Conservation (phyloP, 1,284 basidiomycete genomes). For the Leccinum huronense region DNA sequence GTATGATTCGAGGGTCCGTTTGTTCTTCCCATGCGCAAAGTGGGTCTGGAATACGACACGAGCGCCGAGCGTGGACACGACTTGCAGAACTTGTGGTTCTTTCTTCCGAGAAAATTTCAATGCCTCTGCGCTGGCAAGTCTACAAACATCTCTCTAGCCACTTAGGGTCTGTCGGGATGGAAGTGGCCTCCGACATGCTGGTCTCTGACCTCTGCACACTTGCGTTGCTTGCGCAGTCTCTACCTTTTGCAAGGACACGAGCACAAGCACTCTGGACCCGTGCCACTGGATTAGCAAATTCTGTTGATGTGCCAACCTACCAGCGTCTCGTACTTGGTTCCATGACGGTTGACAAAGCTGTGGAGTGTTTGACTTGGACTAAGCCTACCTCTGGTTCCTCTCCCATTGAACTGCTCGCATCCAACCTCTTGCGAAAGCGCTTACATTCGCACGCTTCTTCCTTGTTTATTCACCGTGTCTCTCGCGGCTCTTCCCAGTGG, state of each 20-base stretch:
- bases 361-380: constrained; percentile 36
- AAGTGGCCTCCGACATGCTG: constrained; percentile 24
- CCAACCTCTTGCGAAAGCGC: constrained; percentile 47
- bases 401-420: constrained; percentile 53
- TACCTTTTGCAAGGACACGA: constrained; percentile 29
- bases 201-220: constrained; percentile 56
- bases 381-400: constrained; percentile 24
- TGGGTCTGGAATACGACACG: constrained; percentile 43
- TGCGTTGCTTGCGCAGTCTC: constrained; percentile 50
- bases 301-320: constrained; percentile 40
- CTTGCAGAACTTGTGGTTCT: constrained; percentile 53
- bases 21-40: constrained; percentile 27
- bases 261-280: constrained; percentile 46
- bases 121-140: constrained; percentile 21
- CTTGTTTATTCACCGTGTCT: constrained; percentile 52
- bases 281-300: constrained; percentile 30
- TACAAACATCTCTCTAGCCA: constrained; percentile 32
- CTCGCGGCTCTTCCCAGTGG: constrained; percentile 29
- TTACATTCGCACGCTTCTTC: constrained; percentile 49
- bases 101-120: constrained; percentile 34
- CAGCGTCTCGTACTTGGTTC: constrained; percentile 56
- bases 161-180: constrained; percentile 25
- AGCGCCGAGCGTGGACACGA: constrained; percentile 53
- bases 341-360: constrained; percentile 51
- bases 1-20: constrained; percentile 38